Base-by-base conservation (phyloP, 2,329 filamentous ascomycete genomes). In the Diplocarpon rosae region DNA sequence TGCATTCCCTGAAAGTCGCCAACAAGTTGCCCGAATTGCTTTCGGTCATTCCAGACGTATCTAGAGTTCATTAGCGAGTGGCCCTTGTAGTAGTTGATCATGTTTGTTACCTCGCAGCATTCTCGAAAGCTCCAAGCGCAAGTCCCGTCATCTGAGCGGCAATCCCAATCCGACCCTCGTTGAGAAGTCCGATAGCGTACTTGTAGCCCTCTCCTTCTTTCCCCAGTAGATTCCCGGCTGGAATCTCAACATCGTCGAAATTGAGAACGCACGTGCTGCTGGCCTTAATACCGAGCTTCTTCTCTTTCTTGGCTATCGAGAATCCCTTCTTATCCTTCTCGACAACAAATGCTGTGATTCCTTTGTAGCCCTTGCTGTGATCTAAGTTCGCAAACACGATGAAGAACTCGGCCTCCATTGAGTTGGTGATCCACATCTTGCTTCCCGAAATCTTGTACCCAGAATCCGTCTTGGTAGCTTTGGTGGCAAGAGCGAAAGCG, bases 351-450 rank as follows among this genome's bases (percentile, higher is more conserved):
- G 92, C 92, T 1, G 88, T 89, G 66, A 98, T 98, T 47, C 92
- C 92, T 67, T 89, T 90, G 75, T 98, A 95, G 42, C 88, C 90
- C 69, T 90, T 88, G 68, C 78, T 81, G 0, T 83, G 89, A 62
- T 95, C 83, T 32, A 98, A 72, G 68, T 95, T 98, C 60, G 92
- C 92, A 62, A 98, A 98, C 47, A 98, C 92, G 60, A 98, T 90
- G 70, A 95, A 98, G 70, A 96, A 83, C 48, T 80, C 80, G 15
- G 92, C 84, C 69, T 98, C 92, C 70, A 90, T 81, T 40, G 85
- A 83, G 73, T 98, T 98, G 52, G 92, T 98, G 67, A 98, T 98
- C 92, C 92, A 98, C 92, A 98, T 98, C 77, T 98, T 98, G 65
- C 78, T 80, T 39, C 92, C 92, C 49, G 78, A 84, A 65, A 98